Conservation (phyloP, 2,329 filamentous ascomycete species). For the Polytolypa hystricis region DNA sequence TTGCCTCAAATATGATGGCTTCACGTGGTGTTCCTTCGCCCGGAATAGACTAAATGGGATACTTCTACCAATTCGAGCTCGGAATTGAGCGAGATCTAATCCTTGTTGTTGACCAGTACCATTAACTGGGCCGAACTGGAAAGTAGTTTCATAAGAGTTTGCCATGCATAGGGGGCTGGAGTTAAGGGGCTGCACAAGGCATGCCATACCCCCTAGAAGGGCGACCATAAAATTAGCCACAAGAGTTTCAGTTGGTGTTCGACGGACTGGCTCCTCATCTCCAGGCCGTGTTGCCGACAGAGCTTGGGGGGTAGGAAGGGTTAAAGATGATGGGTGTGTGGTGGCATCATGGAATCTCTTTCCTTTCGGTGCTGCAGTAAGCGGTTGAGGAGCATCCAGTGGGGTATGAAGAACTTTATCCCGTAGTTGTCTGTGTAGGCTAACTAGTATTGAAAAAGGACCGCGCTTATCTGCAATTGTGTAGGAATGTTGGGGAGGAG, state of each 20-base stretch:
- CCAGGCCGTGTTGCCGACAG: no score
- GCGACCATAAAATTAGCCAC: conserved; percentile 11
- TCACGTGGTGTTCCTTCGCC: conserved; percentile 5
- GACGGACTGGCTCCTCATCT: conserved; percentile 6
- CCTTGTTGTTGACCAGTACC: no score
- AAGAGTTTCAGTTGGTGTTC: conserved; percentile 12
- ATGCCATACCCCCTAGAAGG: conserved; percentile 9
- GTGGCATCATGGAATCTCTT: conserved; percentile 1
- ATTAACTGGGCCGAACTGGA: conserved; percentile 8
- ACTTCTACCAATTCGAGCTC: conserved; percentile 10
- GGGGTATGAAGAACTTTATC: conserved; percentile 2
- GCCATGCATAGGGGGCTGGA: conserved; percentile 8
- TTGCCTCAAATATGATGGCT: conserved; percentile 11
- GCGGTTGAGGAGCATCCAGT: not conserved
- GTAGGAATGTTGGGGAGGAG: conserved; percentile 2
- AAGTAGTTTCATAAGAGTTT: conserved; percentile 10
- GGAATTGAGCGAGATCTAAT: conserved; percentile 1
- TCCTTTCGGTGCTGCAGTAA: conserved; percentile 3
- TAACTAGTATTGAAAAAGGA: conserved; percentile 9
- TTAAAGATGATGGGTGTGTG: not conserved
- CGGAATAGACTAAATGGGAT: conserved; percentile 8
- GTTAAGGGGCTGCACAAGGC: conserved; percentile 7
- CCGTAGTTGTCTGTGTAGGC: conserved; percentile 6
- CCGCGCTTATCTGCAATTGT: conserved; percentile 8
- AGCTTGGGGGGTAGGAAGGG: no score